Conservation (phyloP, 164 flowering plant species). For the Liriodendron chinense region DNA sequence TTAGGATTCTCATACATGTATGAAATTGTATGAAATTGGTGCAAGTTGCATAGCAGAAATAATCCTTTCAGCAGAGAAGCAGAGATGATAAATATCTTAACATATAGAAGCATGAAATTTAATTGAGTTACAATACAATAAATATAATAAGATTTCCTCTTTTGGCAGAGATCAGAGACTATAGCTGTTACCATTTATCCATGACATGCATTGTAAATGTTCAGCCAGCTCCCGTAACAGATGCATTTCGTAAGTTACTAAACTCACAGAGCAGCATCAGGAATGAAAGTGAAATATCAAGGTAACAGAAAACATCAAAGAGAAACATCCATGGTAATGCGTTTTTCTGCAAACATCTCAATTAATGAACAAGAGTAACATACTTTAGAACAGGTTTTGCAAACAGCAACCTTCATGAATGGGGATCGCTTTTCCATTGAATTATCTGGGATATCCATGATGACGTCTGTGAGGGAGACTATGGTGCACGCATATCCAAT, state of each 20-base stretch:
- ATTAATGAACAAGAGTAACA: too few species aligned
- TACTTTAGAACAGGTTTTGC: too few species aligned
- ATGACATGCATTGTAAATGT: background rate
- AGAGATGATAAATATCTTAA: background rate
- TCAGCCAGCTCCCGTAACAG: background rate
- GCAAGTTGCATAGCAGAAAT: background rate
- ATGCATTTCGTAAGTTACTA: background rate
- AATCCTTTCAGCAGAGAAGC: background rate
- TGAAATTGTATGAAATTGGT: background rate
- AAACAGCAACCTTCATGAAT: too few species aligned
- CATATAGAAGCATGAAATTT: background rate
- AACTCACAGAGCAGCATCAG: background rate
- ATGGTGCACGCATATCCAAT: too few species aligned
- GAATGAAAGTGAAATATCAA: background rate
- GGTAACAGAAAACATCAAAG: background rate
- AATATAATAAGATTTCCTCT: background rate
- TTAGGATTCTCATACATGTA: conserved; percentile 12
- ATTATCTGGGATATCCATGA: too few species aligned
- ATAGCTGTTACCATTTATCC: background rate
- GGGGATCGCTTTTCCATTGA: too few species aligned
- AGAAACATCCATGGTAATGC: background rate
- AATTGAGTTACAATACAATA: background rate
- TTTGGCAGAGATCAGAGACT: background rate
- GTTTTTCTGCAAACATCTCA: background rate
- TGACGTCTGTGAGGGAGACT: too few species aligned